These are phyloP conservation scores for Sclerotinia spermophila DNA, from an alignment of 2,329 filamentous ascomycete species.

Conservation along the genomic window DNA sequence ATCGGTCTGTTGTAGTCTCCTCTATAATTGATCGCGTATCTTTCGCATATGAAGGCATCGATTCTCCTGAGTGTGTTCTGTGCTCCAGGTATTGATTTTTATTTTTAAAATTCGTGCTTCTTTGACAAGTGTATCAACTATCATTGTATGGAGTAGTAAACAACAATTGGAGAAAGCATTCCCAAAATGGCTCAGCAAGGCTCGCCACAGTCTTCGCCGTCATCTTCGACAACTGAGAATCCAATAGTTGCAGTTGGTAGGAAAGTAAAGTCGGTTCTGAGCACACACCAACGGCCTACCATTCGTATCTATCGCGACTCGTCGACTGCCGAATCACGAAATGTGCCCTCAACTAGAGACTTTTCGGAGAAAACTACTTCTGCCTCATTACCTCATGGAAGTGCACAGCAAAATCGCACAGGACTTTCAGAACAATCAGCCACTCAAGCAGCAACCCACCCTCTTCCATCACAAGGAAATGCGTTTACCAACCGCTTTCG, in stretches of 20 bases:
- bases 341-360: background rate
- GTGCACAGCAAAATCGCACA: background rate
- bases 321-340: slow-evolving; percentile 17
- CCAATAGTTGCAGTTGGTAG: slow-evolving; percentile 29
- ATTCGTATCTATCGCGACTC: slow-evolving; percentile 29
- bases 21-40: background rate
- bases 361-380: slow-evolving; percentile 18
- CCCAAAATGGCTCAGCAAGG: slow-evolving; percentile 20
- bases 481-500: slow-evolving; percentile 23
- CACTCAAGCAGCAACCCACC: background rate
- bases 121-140: background rate
- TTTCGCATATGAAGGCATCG: background rate
- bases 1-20: background rate
- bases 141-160: background rate
- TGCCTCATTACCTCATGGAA: background rate
- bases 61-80: too few species aligned
- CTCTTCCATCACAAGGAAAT: slow-evolving; percentile 17
- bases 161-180: background rate
- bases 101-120: background rate
- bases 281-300: slow-evolving; percentile 27
- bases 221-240: slow-evolving; percentile 26
- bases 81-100: background rate
- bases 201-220: slow-evolving; percentile 18
- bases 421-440: background rate
- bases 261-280: slow-evolving; percentile 29